Conservation (phyloP, 2,329 filamentous ascomycete species). For the Pseudovirgaria hyperparasitica region DNA sequence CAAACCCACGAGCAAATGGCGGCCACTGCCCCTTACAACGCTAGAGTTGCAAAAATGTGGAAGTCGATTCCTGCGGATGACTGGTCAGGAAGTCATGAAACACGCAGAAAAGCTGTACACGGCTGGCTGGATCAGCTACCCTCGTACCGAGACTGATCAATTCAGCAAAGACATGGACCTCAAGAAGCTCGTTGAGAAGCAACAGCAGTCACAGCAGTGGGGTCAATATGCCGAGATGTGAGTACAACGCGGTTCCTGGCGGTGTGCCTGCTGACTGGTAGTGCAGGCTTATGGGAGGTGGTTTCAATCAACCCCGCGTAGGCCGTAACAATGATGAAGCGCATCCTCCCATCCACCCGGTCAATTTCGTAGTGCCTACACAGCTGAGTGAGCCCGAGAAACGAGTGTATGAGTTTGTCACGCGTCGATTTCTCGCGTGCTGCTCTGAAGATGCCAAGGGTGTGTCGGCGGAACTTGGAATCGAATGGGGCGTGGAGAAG, state of each 20-base stretch:
- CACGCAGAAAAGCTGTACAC: slow-evolving; percentile 79
- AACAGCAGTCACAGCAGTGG: slow-evolving; percentile 66
- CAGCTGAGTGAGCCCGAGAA: slow-evolving; percentile 54
- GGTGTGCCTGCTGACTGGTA: neutral
- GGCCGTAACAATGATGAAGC: slow-evolving; percentile 91
- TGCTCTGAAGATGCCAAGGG: slow-evolving; percentile 91
- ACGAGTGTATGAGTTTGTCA: slow-evolving; percentile 83
- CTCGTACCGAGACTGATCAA: slow-evolving; percentile 90
- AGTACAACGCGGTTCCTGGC: slow-evolving; percentile 5
- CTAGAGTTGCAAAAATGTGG: slow-evolving; percentile 96
- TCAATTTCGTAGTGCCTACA: slow-evolving; percentile 61
- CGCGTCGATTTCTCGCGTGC: slow-evolving; percentile 83
- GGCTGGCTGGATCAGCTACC: slow-evolving; percentile 93
- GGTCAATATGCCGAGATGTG: slow-evolving; percentile 62
- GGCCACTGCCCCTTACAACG: slow-evolving; percentile 83
- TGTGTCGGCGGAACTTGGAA: slow-evolving; percentile 69
- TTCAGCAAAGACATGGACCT: slow-evolving; percentile 88
- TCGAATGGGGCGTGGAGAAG: slow-evolving; percentile 68
- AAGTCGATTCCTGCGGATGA: slow-evolving; percentile 78
- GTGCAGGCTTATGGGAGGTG: slow-evolving; percentile 52
- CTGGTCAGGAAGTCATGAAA: slow-evolving; percentile 80
- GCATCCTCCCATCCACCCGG: slow-evolving; percentile 91
- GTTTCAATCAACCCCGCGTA: slow-evolving; percentile 67
- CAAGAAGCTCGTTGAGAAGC: slow-evolving; percentile 66
- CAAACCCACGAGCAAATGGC: slow-evolving; percentile 89